Evolutionary conservation across 441 rosid genomes (phyloP).

Genomic region (Syzygium syzygioides): DNA sequence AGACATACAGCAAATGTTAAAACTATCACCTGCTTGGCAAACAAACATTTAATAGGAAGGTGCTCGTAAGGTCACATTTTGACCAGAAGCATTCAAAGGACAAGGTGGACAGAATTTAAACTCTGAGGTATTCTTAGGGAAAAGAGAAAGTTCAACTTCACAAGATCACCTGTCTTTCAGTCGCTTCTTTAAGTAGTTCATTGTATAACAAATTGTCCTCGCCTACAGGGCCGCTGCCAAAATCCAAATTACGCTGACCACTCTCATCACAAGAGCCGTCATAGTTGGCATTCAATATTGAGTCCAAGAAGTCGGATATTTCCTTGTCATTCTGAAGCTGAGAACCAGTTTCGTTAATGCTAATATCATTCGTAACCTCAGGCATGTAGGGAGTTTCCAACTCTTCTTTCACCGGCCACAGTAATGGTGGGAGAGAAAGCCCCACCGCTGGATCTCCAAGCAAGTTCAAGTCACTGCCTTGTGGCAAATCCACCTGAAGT

Average conservation of each 20-base stretch:
- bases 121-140: background rate
- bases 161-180: slow-evolving; percentile 22
- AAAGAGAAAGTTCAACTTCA: background rate
- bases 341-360: slow-evolving; percentile 1
- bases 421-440: slow-evolving; percentile 42
- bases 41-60: background rate
- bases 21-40: background rate
- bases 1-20: background rate
- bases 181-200: slow-evolving; percentile 9
- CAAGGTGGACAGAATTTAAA: background rate
- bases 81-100: background rate
- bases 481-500: slow-evolving; percentile 19
- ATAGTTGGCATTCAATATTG: slow-evolving; percentile 28
- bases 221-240: background rate
- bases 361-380: slow-evolving; percentile 5
- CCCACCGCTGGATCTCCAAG: slow-evolving; percentile 15
- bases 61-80: background rate
- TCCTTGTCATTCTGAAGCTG: slow-evolving; percentile 24
- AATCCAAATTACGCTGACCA: slow-evolving; percentile 4
- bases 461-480: slow-evolving; percentile 22
- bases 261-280: slow-evolving; percentile 17
- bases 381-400: slow-evolving; percentile 23
- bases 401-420: slow-evolving; percentile 30
- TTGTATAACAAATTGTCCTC: slow-evolving; percentile 5
- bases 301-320: slow-evolving; percentile 36